Base-by-base conservation (phyloP, 495 filamentous ascomycete species). In the Xylaria flabelliformis region DNA sequence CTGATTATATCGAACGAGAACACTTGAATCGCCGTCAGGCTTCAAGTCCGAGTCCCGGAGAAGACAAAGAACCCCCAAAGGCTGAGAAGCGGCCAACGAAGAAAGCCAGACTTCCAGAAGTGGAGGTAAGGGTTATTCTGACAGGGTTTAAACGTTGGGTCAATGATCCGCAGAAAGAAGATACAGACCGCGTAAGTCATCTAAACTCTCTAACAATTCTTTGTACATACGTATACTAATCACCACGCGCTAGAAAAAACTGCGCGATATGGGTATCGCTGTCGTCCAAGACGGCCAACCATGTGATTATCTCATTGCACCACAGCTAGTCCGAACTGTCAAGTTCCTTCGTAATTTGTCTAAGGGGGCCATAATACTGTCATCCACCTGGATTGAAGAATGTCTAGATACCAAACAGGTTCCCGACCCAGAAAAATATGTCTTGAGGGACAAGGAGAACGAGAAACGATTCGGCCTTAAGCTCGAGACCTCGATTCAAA, bases 291-390 rank as follows among this genome's bases (percentile, higher is more conserved):
- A 97, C 73, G 88, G 89, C 12, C 84, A 84, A n/a, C 85, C 86
- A 53, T 96, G 91, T 81, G 91, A 93, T 69, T 92, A 98, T 80
- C 88, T 99, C 17, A 94, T 94, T 17, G 95, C 96, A 2, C 96
- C 96, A 0, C 84, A 87, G 9, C 88, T 98, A 72, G 87, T 97
- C 19, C 90, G 95, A 46, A 99, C 96, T 0, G 89, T 91, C 69
- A 99, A 99, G 75, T 99, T 99, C 77, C 90, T 98, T 53, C 89
- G 89, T 61, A 93, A 94, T 42, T 80, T 99, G 9, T 94, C 96
- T 15, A 88, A 87, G 72, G 94, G 90, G 1, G 92, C 93, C 0
- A 85, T 87, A 2, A 88, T 98, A 44, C 82, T 97, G 48, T 88
- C 87, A 51, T 91, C 90, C 0, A 87, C 90, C n/a, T 99, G 92